Evolutionary conservation across 176 grass and related monocot genomes (phyloP).

Genomic region (Zea luxurians): DNA sequence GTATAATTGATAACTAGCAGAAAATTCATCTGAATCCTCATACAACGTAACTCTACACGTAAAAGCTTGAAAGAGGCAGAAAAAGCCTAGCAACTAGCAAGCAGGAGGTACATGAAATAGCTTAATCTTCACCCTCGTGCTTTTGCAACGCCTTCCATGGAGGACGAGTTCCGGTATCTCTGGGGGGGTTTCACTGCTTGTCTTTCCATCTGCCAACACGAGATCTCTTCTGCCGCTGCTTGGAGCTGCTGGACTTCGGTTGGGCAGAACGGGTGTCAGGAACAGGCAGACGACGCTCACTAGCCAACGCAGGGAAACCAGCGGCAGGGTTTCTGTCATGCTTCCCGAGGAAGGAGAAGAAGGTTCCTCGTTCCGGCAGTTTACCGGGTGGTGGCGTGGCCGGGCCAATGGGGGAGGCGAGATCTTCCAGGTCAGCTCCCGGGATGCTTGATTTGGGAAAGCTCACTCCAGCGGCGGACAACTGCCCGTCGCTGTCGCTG

Average conservation of each 20-base stretch:
- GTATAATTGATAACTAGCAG: too few species aligned
- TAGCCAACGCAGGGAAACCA: conserved; percentile 99
- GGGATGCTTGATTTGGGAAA: too few species aligned
- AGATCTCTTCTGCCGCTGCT: conserved; percentile 49
- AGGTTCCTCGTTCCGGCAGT: conserved; percentile 5
- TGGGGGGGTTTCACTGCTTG: conserved; percentile 46
- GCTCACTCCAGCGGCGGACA: too few species aligned
- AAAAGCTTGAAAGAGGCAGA: conserved; percentile 29
- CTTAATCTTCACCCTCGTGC: conserved; percentile 54
- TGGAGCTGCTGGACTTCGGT: conserved; percentile 37
- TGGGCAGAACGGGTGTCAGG: conserved; percentile 54
- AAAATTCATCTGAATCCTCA: too few species aligned
- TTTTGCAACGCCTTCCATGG: conserved; percentile 58
- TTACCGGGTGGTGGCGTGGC: conserved; percentile 41
- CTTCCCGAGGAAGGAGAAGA: conserved; percentile 48
- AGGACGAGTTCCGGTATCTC: conserved; percentile 29
- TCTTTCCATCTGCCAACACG: conserved; percentile 40
- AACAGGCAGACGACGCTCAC: conserved; percentile 82
- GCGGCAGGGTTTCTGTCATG: conserved; percentile 88
- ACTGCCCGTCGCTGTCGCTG: too few species aligned
- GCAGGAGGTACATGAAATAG: conserved; percentile 28
- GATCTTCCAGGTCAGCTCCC: too few species aligned
- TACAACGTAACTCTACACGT: too few species aligned
- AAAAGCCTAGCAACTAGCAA: conserved; percentile 50
- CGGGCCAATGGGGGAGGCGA: conserved; percentile 34